Base-by-base conservation (phyloP, 1,284 basidiomycete species). In the Entoloma clypeatum region DNA sequence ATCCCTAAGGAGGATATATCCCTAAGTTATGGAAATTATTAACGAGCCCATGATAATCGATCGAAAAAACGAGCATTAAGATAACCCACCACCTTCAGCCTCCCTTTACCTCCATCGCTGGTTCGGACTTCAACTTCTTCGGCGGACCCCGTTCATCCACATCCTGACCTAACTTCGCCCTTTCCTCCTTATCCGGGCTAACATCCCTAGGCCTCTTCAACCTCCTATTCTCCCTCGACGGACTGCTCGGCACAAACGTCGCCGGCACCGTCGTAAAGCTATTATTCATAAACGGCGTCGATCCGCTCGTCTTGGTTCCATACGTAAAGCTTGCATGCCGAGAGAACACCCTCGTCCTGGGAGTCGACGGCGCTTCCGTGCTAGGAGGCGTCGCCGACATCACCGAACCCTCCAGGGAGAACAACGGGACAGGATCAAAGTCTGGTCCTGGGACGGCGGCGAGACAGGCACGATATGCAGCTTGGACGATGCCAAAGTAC, bases 401-500 rank as follows among this genome's bases (percentile, higher is more conserved):
- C 19, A n/a, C 26, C 10, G 26, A 39, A 39, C 13, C 34, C 11
- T n/a, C 11, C 32, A 28, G 37, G 24, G 21, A 23, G 17, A 23
- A 9, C 13, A 30, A 21, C 13, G 39, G 14, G n/a, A 24, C 36
- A 35, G 32, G 11, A 18, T 35, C 18, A 19, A 16, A 18, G 24
- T 43, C 31, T 30, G 44, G 36, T 24, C 54, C 49, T 17, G 56
- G 47, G 35, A 74, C 53, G 13, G 53, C 40, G 26, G 56, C 57
- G 7, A 82, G 51, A 5, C 86, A 65, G 1, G 65, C 64, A 11
- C 80, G 71, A 54, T 83, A 89, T 2, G 79, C 86, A 0, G 71
- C 71, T 53, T 87, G 85, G 2, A 88, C 70, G 7, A 83, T 59
- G 3, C 75, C 75, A 31, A 72, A 59, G 41, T 54, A 59, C 7